These are phyloP conservation scores for Fragaria vesca DNA, from an alignment of 306 rosid species.

Conservation along the genomic window DNA sequence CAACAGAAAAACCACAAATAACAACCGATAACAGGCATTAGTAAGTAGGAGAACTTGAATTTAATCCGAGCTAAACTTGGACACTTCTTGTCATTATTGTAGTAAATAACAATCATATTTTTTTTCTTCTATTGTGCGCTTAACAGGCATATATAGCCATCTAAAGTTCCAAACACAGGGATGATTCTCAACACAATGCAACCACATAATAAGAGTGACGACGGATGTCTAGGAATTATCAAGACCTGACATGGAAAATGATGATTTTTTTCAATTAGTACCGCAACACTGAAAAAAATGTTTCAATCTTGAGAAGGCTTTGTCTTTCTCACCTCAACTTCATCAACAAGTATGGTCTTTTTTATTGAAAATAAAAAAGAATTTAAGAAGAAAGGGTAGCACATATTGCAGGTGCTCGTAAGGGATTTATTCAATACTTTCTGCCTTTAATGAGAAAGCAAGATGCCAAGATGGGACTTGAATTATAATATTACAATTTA, in stretches of 20 bases:
- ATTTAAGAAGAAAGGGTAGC: not conserved
- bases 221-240: not conserved
- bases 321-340: not conserved
- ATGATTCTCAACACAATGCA: not conserved
- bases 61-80: not conserved
- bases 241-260: not conserved
- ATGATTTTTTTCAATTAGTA: not conserved
- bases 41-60: not conserved
- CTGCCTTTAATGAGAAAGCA: not conserved
- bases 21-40: not conserved
- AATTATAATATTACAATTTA: not conserved
- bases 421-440: not conserved
- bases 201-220: not conserved
- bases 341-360: not conserved
- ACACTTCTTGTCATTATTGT: not conserved
- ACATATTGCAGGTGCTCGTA: not conserved
- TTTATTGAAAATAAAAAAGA: not conserved
- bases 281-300: not conserved
- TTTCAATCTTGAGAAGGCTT: not conserved
- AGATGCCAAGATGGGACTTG: not conserved
- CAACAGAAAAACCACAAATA: slow-evolving; percentile 19
- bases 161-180: not conserved
- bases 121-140: not conserved
- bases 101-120: not conserved
- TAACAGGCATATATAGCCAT: not conserved